These are phyloP conservation scores for Leucocoprinus leucothites DNA, from an alignment of 768 basidiomycete species.

Conservation along the genomic window DNA sequence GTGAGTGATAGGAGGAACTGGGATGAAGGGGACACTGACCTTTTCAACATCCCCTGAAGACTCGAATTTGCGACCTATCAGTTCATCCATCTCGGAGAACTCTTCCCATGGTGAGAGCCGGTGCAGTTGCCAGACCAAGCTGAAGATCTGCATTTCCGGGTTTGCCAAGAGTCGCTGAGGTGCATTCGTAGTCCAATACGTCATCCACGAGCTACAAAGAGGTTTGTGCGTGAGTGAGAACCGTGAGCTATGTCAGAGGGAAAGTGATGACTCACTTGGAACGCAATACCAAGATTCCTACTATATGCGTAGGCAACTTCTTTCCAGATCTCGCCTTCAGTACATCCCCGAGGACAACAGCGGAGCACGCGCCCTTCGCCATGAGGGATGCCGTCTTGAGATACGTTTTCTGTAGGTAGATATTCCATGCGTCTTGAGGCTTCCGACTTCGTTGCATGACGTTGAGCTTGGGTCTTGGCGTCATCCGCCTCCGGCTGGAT, in stretches of 20 bases:
- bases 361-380: slow-evolving; percentile 86
- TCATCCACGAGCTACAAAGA: slow-evolving; percentile 85
- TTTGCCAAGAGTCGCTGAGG: slow-evolving; percentile 77
- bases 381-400: slow-evolving; percentile 92
- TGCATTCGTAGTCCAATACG: slow-evolving; percentile 87
- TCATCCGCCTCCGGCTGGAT: slow-evolving; percentile 32
- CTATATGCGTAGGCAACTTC: slow-evolving; percentile 98
- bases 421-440: slow-evolving; percentile 55
- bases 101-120: slow-evolving; percentile 97
- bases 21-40: slow-evolving; percentile 33
- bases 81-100: slow-evolving; percentile 80
- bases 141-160: slow-evolving; percentile 85
- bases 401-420: slow-evolving; percentile 92
- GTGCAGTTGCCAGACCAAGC: slow-evolving; percentile 87
- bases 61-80: slow-evolving; percentile 83
- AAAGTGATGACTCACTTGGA: slow-evolving; percentile 64
- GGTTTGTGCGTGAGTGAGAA: background rate
- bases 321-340: slow-evolving; percentile 83
- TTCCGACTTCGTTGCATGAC: slow-evolving; percentile 18
- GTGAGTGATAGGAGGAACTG: slow-evolving; percentile 2
- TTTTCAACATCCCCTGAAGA: slow-evolving; percentile 82
- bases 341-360: slow-evolving; percentile 87
- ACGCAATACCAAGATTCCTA: slow-evolving; percentile 89
- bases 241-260: background rate
- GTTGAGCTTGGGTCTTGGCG: slow-evolving; percentile 12